Evolutionary conservation across 2,329 filamentous ascomycete species (phyloP).

Genomic region (Cordyceps pruinosa): DNA sequence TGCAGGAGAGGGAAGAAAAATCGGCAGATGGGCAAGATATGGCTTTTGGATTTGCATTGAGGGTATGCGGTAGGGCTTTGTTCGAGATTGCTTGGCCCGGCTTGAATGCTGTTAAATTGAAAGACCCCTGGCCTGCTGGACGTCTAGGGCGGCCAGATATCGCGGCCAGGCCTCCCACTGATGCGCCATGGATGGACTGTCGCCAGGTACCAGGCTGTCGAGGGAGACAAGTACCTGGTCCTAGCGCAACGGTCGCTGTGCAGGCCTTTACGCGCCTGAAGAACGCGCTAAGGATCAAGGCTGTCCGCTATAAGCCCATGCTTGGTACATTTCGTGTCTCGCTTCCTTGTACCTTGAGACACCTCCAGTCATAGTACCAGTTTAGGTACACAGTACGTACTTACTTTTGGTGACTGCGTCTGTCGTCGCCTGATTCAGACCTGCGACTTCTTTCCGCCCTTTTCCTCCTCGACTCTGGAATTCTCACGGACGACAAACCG

Average conservation of each 20-base stretch:
- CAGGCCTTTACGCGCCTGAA: not conserved
- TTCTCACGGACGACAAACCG: not conserved
- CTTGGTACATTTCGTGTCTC: not conserved
- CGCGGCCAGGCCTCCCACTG: conserved; percentile 4
- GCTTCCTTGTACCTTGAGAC: not conserved
- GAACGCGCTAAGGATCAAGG: not conserved
- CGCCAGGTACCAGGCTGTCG: not conserved
- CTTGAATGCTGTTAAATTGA: conserved; percentile 8
- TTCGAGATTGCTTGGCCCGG: not conserved
- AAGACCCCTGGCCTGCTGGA: not conserved
- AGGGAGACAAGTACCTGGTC: conserved; percentile 5
- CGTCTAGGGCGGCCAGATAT: conserved; percentile 4
- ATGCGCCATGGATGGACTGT: not conserved
- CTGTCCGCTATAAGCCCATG: not conserved
- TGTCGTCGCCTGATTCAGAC: conserved; percentile 5
- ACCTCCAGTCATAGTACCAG: not conserved
- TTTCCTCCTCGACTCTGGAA: not conserved
- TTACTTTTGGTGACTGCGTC: not conserved
- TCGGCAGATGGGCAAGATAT: not conserved
- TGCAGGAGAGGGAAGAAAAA: not conserved
- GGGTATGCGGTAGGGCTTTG: not conserved
- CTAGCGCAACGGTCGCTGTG: not conserved
- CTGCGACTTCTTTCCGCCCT: conserved; percentile 9
- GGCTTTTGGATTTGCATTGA: not conserved
- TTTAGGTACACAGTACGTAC: not conserved